Percentiles rank a stretch among this genome's conserved stretches.
phyloP scores from a whole-genome alignment of 2,329 filamentous ascomycete genomes.

The Diaporthe vaccinii region DNA sequence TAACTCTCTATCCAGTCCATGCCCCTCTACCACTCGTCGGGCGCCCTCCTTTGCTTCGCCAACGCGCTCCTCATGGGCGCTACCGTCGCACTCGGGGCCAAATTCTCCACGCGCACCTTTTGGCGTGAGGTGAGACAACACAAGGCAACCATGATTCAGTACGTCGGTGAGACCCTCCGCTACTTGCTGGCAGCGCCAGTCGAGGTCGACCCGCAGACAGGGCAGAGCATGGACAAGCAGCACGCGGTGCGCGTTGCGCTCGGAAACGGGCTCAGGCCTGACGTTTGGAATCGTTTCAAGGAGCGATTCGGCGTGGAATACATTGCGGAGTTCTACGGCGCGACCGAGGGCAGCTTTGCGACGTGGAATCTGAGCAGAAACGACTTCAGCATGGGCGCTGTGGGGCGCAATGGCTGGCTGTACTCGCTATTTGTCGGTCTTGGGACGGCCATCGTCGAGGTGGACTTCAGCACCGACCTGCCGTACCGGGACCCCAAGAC shows the following conservation, averaged over 20 bases:
- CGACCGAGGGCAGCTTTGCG: constrained; percentile 79
- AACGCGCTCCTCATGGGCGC: constrained; percentile 71
- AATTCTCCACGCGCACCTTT: constrained; percentile 83
- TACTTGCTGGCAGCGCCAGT: constrained; percentile 81
- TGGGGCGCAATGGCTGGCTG: constrained; percentile 79
- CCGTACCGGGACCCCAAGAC: constrained; percentile 78
- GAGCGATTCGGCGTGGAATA: constrained; percentile 81
- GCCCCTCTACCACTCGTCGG: constrained; percentile 91
- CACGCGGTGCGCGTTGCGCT: constrained; percentile 82
- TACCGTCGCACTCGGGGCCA: constrained; percentile 79
- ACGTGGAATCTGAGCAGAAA: constrained; percentile 82
- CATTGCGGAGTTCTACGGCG: constrained; percentile 85
- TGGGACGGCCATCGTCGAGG: constrained; percentile 71
- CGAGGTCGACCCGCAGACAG: constrained; percentile 72
- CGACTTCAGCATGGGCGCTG: constrained; percentile 79
- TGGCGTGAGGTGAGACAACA: constrained; percentile 81
- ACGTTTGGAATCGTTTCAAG: constrained; percentile 88
- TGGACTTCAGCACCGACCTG: constrained; percentile 79
- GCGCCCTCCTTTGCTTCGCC: constrained; percentile 76
- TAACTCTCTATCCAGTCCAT: constrained; percentile 70
- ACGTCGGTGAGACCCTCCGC: constrained; percentile 89
- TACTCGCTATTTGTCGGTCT: constrained; percentile 66
- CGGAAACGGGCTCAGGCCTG: constrained; percentile 87
- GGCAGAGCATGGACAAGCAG: constrained; percentile 77
- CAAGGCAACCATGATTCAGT: constrained; percentile 83